phyloP scores from a whole-genome alignment of 352 stramenopile genomes.

The Pythium monospermum region DNA sequence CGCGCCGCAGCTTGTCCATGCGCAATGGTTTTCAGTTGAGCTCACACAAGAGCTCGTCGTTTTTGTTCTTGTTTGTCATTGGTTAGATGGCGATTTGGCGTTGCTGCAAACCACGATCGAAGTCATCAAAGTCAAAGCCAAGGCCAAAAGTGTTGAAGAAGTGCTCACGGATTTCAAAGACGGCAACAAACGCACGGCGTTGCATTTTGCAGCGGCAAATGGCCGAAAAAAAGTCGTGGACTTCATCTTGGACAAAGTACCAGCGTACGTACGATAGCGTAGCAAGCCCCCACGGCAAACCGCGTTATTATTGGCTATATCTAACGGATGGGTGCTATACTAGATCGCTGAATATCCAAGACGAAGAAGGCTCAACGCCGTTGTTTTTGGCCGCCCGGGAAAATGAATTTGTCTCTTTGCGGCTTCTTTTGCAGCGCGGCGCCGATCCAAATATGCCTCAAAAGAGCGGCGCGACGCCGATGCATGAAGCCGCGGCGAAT shows the following conservation, averaged over 20 bases:
- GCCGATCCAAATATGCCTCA: constrained; percentile 50
- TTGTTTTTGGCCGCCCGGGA: constrained; percentile 69
- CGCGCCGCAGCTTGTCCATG: background rate
- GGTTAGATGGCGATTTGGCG: constrained; percentile 67
- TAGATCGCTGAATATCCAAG: constrained; percentile 42
- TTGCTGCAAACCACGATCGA: constrained; percentile 63
- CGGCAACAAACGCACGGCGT: constrained; percentile 69
- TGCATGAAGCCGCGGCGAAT: constrained; percentile 72
- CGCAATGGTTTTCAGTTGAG: too few species aligned
- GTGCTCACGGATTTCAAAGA: constrained; percentile 75
- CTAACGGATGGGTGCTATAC: too few species aligned
- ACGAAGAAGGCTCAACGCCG: constrained; percentile 67
- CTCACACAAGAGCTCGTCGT: background rate
- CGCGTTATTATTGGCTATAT: too few species aligned
- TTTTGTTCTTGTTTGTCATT: background rate
- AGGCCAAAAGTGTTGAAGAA: constrained; percentile 32
- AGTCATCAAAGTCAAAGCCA: constrained; percentile 46
- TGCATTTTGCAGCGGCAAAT: constrained; percentile 78
- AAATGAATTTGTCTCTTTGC: constrained; percentile 71
- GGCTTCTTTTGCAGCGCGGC: constrained; percentile 52
- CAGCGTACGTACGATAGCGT: constrained; percentile 30
- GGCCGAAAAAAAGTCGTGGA: constrained; percentile 69
- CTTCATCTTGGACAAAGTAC: constrained; percentile 62
- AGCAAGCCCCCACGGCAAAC: too few species aligned
- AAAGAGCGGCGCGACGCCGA: constrained; percentile 50